Conservation (phyloP, 2,329 filamentous ascomycete genomes). For the Fusarium lateritium region DNA sequence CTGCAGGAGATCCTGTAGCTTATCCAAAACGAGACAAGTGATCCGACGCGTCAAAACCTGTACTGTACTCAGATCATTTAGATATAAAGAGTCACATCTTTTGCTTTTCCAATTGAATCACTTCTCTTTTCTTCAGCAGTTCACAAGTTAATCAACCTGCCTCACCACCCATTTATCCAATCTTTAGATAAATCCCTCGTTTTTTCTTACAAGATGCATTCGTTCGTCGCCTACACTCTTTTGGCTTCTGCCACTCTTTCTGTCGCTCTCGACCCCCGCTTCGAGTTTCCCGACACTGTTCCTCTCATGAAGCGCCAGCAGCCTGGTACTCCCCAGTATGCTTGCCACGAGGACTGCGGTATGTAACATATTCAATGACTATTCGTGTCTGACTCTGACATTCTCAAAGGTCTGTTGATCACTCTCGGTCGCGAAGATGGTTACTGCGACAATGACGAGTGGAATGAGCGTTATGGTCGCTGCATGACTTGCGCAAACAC, state of each 20-base stretch:
- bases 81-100: slow-evolving; percentile 24
- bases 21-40: background rate
- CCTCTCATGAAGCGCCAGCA: slow-evolving; percentile 59
- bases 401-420: slow-evolving; percentile 44
- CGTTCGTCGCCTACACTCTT: slow-evolving; percentile 35
- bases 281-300: slow-evolving; percentile 53
- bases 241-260: slow-evolving; percentile 39
- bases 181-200: slow-evolving; percentile 2
- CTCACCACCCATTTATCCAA: background rate
- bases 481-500: slow-evolving; percentile 62
- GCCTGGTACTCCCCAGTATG: slow-evolving; percentile 60
- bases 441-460: slow-evolving; percentile 58
- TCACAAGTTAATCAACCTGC: background rate
- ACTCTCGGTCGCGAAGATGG: slow-evolving; percentile 53
- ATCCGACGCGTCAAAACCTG: too few relatives aligned
- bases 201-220: slow-evolving; percentile 35
- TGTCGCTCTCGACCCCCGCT: slow-evolving; percentile 36
- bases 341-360: slow-evolving; percentile 65
- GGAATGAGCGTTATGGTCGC: slow-evolving; percentile 57
- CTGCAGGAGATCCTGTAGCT: background rate
- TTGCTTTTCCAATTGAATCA: background rate
- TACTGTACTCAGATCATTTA: background rate
- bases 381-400: background rate
- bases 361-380: slow-evolving; percentile 39
- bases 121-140: slow-evolving; percentile 3